Conservation (phyloP, 2,329 filamentous ascomycete species). For the Neonectria punicea region DNA sequence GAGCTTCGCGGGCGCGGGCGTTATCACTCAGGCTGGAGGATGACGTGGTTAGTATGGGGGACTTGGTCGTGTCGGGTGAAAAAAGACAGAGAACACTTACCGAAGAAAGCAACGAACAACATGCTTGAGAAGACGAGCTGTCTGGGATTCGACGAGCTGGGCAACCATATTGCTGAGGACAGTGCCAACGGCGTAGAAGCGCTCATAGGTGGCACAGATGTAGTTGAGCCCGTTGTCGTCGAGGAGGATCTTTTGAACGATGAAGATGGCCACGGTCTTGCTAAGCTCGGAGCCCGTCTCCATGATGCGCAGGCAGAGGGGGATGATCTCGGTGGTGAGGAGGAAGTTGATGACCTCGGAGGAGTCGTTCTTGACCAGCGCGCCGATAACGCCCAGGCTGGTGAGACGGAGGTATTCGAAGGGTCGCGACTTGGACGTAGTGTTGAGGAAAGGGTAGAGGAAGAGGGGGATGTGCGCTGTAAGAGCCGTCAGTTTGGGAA, state of each 20-base stretch:
- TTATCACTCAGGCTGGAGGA: slow-evolving; percentile 86
- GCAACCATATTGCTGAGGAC: slow-evolving; percentile 99
- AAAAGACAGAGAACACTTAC: slow-evolving; percentile 59
- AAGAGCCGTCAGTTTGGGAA: slow-evolving; percentile 29
- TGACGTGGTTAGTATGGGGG: slow-evolving; percentile 22
- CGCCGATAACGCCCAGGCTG: slow-evolving; percentile 94
- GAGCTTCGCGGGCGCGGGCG: slow-evolving; percentile 90
- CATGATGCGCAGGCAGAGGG: slow-evolving; percentile 97
- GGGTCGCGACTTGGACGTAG: slow-evolving; percentile 95
- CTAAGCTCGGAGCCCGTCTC: slow-evolving; percentile 98
- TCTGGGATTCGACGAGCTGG: slow-evolving; percentile 97
- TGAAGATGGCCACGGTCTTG: slow-evolving; percentile 99
- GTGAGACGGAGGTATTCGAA: slow-evolving; percentile 98
- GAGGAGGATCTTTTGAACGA: slow-evolving; percentile 97
- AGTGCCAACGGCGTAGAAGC: slow-evolving; percentile 97
- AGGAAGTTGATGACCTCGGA: slow-evolving; percentile 99
- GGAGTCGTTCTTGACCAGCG: slow-evolving; percentile 98
- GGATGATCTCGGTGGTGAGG: slow-evolving; percentile 97
- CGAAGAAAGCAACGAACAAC: slow-evolving; percentile 96
- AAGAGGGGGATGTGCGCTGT: slow-evolving; percentile 96
- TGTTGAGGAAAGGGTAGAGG: slow-evolving; percentile 98
- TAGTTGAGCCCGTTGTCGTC: slow-evolving; percentile 98
- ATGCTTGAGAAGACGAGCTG: slow-evolving; percentile 93
- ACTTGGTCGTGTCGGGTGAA: not conserved
- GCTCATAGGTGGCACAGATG: slow-evolving; percentile 98